Percentiles rank a stretch among this genome's conserved stretches.
Conservation (phyloP, 192 early-diverging fungal species). For the Coemansia sp. region DNA sequence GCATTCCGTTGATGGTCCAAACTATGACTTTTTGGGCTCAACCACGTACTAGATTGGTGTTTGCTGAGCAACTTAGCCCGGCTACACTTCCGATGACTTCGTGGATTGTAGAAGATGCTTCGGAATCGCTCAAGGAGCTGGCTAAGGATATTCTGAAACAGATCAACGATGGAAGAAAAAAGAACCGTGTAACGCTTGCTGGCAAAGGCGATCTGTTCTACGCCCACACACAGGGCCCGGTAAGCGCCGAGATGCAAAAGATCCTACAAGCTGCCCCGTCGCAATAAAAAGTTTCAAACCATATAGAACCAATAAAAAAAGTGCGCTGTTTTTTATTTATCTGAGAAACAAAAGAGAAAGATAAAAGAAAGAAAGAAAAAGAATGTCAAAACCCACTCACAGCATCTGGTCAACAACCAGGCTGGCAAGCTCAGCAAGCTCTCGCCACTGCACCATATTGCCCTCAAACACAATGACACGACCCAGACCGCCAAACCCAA, state of each 20-base stretch:
- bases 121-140: neutral
- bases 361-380: neutral
- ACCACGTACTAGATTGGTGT: conserved; percentile 31
- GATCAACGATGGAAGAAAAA: conserved; percentile 18
- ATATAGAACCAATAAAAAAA: conserved; percentile 4
- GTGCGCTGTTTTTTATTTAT: too few species aligned
- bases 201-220: conserved; percentile 36
- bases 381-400: conserved; percentile 2
- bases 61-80: conserved; percentile 27
- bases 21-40: conserved; percentile 42
- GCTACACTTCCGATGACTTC: conserved; percentile 40
- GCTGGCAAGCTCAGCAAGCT: conserved; percentile 50
- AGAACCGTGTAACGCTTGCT: conserved; percentile 19
- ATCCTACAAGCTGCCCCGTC: conserved; percentile 28
- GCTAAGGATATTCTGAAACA: conserved; percentile 19
- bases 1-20: conserved; percentile 38
- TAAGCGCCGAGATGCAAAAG: conserved; percentile 26
- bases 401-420: conserved; percentile 60
- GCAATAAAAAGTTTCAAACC: conserved; percentile 5
- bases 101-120: conserved; percentile 20
- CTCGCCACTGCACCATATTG: conserved; percentile 46
- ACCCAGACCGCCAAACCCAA: conserved; percentile 54
- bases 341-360: neutral
- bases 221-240: conserved; percentile 35
- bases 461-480: conserved; percentile 40